phyloP scores from a whole-genome alignment of 2,329 filamentous ascomycete species.

The Arachnomyces sp. region DNA sequence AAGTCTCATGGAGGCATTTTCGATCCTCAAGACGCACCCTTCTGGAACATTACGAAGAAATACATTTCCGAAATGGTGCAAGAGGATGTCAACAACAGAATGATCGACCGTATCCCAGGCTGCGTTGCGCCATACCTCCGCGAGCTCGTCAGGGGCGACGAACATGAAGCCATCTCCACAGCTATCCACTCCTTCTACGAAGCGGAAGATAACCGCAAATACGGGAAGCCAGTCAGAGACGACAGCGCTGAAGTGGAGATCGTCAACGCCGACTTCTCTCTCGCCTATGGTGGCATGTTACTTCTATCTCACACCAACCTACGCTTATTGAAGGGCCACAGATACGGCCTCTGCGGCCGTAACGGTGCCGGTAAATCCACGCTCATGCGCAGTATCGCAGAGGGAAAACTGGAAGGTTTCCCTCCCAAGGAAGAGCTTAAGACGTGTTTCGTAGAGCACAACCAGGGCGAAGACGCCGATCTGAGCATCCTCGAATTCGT shows the following conservation, averaged over 20 bases:
- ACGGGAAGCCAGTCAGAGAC: constrained; percentile 72
- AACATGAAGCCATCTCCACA: constrained; percentile 58
- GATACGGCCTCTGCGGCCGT: constrained; percentile 91
- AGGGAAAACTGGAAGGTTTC: constrained; percentile 94
- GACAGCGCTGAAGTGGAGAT: constrained; percentile 92
- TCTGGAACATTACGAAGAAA: constrained; percentile 58
- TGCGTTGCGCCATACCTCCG: constrained; percentile 68
- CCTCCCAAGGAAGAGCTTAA: constrained; percentile 83
- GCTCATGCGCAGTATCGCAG: constrained; percentile 91
- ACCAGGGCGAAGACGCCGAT: constrained; percentile 95
- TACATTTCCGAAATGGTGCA: constrained; percentile 80
- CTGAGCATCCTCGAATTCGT: constrained; percentile 93
- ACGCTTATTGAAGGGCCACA: constrained; percentile 87
- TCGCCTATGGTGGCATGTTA: constrained; percentile 96
- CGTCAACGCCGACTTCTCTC: constrained; percentile 94
- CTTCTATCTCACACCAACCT: constrained; percentile 93
- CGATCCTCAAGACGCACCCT: constrained; percentile 51
- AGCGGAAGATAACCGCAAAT: constrained; percentile 79
- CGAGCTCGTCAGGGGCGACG: constrained; percentile 55
- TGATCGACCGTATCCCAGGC: constrained; percentile 61
- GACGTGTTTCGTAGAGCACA: constrained; percentile 98
- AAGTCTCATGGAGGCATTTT: constrained; percentile 58
- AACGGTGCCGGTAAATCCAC: constrained; percentile 99
- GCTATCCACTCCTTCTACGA: constrained; percentile 70
- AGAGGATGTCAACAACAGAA: constrained; percentile 78